A percentile compares a stretch with the other conserved stretches of the same genome.
Conservation (phyloP, 2,329 filamentous ascomycete species). For the Cercospora citrullina region DNA sequence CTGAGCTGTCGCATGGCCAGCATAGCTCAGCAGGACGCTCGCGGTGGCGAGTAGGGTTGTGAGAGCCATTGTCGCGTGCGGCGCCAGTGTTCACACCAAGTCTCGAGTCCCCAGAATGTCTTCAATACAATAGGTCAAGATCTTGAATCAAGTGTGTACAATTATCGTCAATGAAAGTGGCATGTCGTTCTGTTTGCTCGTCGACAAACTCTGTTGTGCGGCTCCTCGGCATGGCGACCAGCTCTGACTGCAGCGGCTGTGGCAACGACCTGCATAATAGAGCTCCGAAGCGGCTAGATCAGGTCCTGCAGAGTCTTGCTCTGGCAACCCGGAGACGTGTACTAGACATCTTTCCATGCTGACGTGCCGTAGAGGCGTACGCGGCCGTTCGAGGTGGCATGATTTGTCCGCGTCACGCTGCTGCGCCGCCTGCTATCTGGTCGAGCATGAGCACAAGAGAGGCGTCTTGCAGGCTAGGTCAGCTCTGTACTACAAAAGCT, state of each 20-base stretch:
- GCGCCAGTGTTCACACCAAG: background rate
- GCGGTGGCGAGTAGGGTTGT: conserved; percentile 1
- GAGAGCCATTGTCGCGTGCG: background rate
- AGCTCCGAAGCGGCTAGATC: background rate
- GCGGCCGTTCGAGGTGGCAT: background rate
- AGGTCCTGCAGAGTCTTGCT: background rate
- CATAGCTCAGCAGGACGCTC: conserved; percentile 3
- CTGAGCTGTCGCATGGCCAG: conserved; percentile 45
- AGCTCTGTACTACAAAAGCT: background rate
- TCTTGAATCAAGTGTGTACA: background rate
- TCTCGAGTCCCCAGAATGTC: background rate
- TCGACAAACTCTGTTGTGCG: conserved; percentile 1
- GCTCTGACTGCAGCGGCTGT: conserved; percentile 3
- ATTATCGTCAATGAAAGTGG: background rate
- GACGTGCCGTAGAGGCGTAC: background rate
- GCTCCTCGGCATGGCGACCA: conserved; percentile 8
- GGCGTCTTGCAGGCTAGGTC: background rate
- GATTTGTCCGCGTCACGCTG: conserved; percentile 3
- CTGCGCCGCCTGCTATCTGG: background rate
- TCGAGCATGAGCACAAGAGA: background rate
- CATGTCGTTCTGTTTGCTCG: background rate
- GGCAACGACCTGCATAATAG: conserved; percentile 8
- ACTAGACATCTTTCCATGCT: background rate
- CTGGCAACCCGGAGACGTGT: background rate
- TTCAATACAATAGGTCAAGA: background rate